Evolutionary conservation across 352 stramenopile species (phyloP), one percentile per base, ranked within the genome.

Genomic region (Pythium utonaiense): DNA sequence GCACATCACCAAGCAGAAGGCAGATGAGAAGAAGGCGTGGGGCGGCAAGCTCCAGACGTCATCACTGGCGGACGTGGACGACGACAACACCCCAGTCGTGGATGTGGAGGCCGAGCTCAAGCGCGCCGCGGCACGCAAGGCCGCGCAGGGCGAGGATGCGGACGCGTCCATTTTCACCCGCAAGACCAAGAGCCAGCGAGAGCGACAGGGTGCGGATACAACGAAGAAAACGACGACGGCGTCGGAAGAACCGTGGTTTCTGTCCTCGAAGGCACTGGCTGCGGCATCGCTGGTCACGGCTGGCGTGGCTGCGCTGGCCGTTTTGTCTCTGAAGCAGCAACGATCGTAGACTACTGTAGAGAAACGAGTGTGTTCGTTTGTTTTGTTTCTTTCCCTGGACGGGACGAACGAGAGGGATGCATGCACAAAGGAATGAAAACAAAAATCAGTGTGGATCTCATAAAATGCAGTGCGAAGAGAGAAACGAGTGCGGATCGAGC

Each of bases 11-110:
- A 78, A 92, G 62, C 80, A 91, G 52, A 91, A 90, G 66, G 74
- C 64, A 48, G 72, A 89, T 45, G 86, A 95, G 57, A 90, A 80
- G 62, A 80, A 91, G 60, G 73, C 77, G 19, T 95, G 86, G 86
- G 83, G 86, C 17, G 82, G 83, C 40, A 89, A 92, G 34, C 88
- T 95, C 41, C 78, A 88, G 49, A 87, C 72, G 49, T 56, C 58
- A 3, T 16, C 54, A 22, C 28, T 65, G 0, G 55, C 49, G 14
- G 31, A 51, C 40, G 66, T 57, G 16, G 65, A 66, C 34, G 48
- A 54, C 34, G 31, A 48, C 14, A 44, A 64, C 22, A 34, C 48
- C 17, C 31, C 55, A 12, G 40, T 51, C 44, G 50, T 53, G 56
- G 55, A 61, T 31, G 61, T 68, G 48, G 24, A 48, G 31, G 50